Evolutionary conservation across 495 filamentous ascomycete genomes (phyloP).

Genomic region (Aspergillus biplanus): DNA sequence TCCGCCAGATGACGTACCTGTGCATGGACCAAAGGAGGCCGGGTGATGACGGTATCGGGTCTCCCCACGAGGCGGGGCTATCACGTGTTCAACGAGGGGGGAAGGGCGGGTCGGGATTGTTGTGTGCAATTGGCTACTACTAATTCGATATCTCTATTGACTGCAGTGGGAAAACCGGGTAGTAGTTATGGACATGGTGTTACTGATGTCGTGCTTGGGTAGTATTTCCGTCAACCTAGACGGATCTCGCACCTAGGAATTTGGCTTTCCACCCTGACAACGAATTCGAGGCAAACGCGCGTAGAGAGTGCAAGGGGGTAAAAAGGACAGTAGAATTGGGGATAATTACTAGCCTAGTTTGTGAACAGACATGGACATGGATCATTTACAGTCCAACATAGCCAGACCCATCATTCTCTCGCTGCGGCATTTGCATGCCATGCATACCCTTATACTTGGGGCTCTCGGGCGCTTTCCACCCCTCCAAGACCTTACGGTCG

Average conservation of each 20-base stretch:
- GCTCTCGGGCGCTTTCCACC: constrained; percentile 62
- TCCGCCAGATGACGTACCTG: constrained; percentile 1
- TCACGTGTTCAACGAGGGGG: constrained; percentile 18
- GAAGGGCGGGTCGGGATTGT: neutral
- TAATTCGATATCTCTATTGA: no score
- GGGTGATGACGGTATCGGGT: constrained; percentile 22
- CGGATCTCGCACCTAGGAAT: no score
- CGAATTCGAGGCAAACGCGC: no score
- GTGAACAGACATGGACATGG: neutral
- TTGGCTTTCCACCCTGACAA: no score
- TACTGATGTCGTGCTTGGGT: no score
- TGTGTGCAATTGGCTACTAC: no score
- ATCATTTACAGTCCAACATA: constrained; percentile 35
- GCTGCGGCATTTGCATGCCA: constrained; percentile 57
- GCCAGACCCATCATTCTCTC: constrained; percentile 32
- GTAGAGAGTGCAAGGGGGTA: no score
- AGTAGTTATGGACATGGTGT: no score
- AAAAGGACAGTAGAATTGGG: no score
- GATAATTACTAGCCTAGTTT: neutral
- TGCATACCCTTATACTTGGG: constrained; percentile 69
- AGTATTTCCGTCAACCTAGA: no score
- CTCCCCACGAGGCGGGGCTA: constrained; percentile 15
- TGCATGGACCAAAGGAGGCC: neutral
- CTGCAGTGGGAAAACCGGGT: no score
- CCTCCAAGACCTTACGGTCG: constrained; percentile 52